Conservation (phyloP, 225 moss, liverwort and hornwort genomes). For the Physcomitrellopsis africana region DNA sequence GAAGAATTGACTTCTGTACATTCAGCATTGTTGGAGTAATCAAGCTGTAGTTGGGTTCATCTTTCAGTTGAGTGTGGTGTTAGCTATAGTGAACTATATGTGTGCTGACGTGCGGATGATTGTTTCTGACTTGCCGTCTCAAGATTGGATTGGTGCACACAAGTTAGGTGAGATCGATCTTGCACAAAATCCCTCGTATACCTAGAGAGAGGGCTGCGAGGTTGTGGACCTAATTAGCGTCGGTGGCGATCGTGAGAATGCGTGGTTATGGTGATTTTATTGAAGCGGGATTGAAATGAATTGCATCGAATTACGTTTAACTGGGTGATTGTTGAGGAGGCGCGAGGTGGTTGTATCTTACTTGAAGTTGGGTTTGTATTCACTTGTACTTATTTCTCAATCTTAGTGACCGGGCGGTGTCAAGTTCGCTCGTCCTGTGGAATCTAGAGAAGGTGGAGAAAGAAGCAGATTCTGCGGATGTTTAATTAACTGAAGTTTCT, state of each 20-base stretch:
- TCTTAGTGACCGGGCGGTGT: not conserved
- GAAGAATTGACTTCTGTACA: not conserved
- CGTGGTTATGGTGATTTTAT: too few relatives aligned
- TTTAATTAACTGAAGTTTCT: too few relatives aligned
- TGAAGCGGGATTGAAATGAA: too few relatives aligned
- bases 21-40: not conserved
- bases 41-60: not conserved
- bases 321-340: not conserved
- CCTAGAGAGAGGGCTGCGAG: not conserved
- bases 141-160: not conserved
- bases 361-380: too few relatives aligned
- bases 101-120: not conserved
- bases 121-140: slow-evolving; percentile 3
- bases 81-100: not conserved
- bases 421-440: not conserved
- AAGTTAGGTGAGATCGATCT: slow-evolving; percentile 10
- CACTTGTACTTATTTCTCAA: not conserved
- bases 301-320: not conserved
- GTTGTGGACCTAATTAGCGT: not conserved
- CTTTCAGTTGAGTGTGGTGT: not conserved
- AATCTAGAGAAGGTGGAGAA: too few relatives aligned
- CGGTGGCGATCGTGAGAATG: not conserved
- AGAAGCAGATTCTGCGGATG: not conserved
- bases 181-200: not conserved
- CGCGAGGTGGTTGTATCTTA: too few relatives aligned